A percentile compares a stretch with the other conserved stretches of the same genome.
Conservation (phyloP, 2,329 filamentous ascomycete species). For the Setomelanomma holmii region DNA sequence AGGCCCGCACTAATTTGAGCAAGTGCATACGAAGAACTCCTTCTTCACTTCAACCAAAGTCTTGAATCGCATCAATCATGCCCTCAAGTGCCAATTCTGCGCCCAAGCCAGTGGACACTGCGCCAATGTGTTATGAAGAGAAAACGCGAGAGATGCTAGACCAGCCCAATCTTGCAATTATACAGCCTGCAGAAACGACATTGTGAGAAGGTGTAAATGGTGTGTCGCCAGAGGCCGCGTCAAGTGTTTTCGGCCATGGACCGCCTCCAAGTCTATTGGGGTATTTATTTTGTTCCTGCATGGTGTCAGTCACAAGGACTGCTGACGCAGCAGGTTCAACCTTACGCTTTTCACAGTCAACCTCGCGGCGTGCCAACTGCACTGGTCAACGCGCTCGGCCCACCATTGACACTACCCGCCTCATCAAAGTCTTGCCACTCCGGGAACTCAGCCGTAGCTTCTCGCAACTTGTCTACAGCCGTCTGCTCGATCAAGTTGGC, state of each 20-base stretch:
- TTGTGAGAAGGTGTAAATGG: conserved; percentile 22
- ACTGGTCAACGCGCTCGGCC: conserved; percentile 42
- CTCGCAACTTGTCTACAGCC: conserved; percentile 60
- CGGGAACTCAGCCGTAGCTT: conserved; percentile 62
- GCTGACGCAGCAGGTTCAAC: neutral
- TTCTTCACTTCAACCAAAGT: neutral
- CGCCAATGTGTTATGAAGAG: neutral
- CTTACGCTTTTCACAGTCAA: conserved; percentile 18
- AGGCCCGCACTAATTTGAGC: neutral
- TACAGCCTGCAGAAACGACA: conserved; percentile 28
- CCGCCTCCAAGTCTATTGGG: neutral
- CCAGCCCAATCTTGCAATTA: conserved; percentile 18
- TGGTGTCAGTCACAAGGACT: neutral
- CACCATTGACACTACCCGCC: conserved; percentile 58
- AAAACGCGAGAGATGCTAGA: neutral
- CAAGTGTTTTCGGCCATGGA: neutral
- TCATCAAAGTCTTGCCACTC: conserved; percentile 66
- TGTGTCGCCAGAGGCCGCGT: neutral
- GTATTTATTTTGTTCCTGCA: neutral
- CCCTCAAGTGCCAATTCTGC: neutral
- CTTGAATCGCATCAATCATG: neutral
- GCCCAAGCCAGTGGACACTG: neutral
- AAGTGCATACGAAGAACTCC: neutral
- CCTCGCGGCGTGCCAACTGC: conserved; percentile 43
- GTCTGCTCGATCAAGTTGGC: conserved; percentile 84